These are phyloP conservation scores for Phytophthora hibernalis DNA, from an alignment of 352 stramenopile genomes.

Conservation along the genomic window DNA sequence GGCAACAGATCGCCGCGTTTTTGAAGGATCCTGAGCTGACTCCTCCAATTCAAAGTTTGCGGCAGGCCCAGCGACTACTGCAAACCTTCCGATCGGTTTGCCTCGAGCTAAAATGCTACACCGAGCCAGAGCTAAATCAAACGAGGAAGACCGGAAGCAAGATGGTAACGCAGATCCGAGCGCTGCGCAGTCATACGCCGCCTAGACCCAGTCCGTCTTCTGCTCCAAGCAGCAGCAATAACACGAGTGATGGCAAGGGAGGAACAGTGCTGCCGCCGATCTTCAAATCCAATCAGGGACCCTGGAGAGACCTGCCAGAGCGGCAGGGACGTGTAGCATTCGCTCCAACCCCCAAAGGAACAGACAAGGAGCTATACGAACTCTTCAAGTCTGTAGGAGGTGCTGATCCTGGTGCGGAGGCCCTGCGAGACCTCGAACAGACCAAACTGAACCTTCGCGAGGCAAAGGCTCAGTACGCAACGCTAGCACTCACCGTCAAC, in stretches of 20 bases:
- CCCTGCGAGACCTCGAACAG: slow-evolving; percentile 60
- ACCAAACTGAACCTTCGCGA: slow-evolving; percentile 67
- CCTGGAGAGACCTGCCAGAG: slow-evolving; percentile 1
- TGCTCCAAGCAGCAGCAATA: slow-evolving; percentile 9
- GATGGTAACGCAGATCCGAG: slow-evolving; percentile 63
- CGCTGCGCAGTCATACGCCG: slow-evolving; percentile 38
- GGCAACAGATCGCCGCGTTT: slow-evolving; percentile 38
- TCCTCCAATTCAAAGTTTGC: slow-evolving; percentile 51
- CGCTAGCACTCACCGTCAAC: slow-evolving; percentile 60
- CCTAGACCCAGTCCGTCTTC: slow-evolving; percentile 5
- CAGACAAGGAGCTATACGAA: slow-evolving; percentile 68
- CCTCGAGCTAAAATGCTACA: slow-evolving; percentile 34
- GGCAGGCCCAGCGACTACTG: slow-evolving; percentile 57
- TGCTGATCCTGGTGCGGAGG: slow-evolving; percentile 44
- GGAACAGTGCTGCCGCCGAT: slow-evolving; percentile 15
- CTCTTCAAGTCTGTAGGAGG: slow-evolving; percentile 47
- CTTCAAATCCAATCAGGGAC: slow-evolving; percentile 16
- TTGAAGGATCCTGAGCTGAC: slow-evolving; percentile 38
- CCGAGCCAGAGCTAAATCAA: slow-evolving; percentile 9
- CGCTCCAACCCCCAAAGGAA: slow-evolving; percentile 8
- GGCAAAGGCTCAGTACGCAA: slow-evolving; percentile 43
- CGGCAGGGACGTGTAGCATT: slow-evolving; percentile 1
- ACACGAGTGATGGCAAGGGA: neutral
- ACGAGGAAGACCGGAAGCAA: slow-evolving; percentile 42
- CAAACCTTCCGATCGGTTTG: slow-evolving; percentile 50